Conservation (phyloP, 2,329 filamentous ascomycete species). For the Colletotrichum endophyticum region DNA sequence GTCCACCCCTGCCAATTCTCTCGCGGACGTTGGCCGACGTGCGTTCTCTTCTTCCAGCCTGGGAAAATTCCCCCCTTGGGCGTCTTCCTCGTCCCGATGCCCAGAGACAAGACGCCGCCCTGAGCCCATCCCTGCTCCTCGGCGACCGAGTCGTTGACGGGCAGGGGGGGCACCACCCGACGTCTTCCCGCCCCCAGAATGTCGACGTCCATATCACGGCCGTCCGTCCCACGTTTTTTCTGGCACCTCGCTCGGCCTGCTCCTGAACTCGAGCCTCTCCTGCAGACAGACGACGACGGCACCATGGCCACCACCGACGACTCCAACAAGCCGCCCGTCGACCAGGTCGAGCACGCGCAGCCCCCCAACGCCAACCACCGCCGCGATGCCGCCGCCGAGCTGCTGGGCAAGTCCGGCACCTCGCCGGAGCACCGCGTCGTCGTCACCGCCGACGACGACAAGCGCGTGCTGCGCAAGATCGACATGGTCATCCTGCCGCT, state of each 20-base stretch:
- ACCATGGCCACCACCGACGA: constrained; percentile 7
- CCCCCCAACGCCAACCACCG: not conserved
- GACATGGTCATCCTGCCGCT: constrained; percentile 45
- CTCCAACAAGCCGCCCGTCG: constrained; percentile 1
- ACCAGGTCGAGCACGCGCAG: constrained; percentile 8
- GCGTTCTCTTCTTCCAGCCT: not conserved
- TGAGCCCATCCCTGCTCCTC: not conserved
- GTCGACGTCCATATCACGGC: not conserved
- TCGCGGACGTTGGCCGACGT: not conserved
- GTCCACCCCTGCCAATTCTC: not conserved
- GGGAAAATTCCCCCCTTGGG: not conserved
- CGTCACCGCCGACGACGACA: constrained; percentile 37
- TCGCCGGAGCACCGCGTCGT: constrained; percentile 28
- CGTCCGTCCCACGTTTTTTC: not conserved
- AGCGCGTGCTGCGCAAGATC: constrained; percentile 40
- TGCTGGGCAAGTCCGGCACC: constrained; percentile 37
- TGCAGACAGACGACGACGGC: not conserved
- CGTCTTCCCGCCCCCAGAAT: not conserved
- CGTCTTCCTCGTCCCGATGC: not conserved
- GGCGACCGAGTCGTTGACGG: not conserved
- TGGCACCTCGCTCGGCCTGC: not conserved
- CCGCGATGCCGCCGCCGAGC: constrained; percentile 52
- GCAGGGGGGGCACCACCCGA: not conserved
- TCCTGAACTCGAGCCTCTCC: not conserved
- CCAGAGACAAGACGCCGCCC: not conserved